A percentile compares a stretch with the other conserved stretches of the same genome.
Conservation (phyloP, 31 red algal genomes). For the Odonthalia washingtoniensis region DNA sequence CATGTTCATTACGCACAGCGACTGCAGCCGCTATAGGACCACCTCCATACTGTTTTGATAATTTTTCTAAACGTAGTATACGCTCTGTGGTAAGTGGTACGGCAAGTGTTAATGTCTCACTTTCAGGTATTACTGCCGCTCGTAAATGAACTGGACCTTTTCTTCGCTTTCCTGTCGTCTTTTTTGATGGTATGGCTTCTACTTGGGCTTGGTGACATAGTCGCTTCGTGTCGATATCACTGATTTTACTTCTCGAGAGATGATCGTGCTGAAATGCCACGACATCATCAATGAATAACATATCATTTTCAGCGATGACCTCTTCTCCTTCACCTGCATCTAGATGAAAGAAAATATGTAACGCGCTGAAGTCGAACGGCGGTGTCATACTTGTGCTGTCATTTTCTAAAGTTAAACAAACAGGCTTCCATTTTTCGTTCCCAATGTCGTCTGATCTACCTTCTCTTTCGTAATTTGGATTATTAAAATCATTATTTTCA, state of each 20-base stretch:
- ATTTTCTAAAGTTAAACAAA: too few relatives aligned
- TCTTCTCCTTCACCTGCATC: background rate
- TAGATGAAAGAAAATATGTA: background rate
- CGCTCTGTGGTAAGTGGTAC: constrained; percentile 74
- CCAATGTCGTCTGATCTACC: too few relatives aligned
- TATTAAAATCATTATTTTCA: too few relatives aligned
- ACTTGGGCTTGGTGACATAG: too few relatives aligned
- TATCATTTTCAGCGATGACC: background rate
- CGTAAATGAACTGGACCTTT: constrained; percentile 37
- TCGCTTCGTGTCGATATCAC: too few relatives aligned
- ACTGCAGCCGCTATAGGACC: constrained; percentile 75
- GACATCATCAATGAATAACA: background rate
- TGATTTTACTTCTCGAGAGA: too few relatives aligned
- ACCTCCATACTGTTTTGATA: constrained; percentile 63
- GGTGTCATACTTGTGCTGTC: too few relatives aligned
- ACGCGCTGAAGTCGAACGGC: background rate
- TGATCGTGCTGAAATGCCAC: background rate
- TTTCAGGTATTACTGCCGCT: constrained; percentile 39
- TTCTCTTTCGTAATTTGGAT: too few relatives aligned
- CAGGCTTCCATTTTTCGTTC: too few relatives aligned
- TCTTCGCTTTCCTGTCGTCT: too few relatives aligned
- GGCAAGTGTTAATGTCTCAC: constrained; percentile 59
- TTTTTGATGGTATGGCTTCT: too few relatives aligned
- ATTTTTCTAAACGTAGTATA: constrained; percentile 57
- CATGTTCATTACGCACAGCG: constrained; percentile 22